A percentile compares a stretch with the other conserved stretches of the same genome.
phyloP scores from a whole-genome alignment of 306 rosid genomes.

The Cotoneaster glaucophyllus region DNA sequence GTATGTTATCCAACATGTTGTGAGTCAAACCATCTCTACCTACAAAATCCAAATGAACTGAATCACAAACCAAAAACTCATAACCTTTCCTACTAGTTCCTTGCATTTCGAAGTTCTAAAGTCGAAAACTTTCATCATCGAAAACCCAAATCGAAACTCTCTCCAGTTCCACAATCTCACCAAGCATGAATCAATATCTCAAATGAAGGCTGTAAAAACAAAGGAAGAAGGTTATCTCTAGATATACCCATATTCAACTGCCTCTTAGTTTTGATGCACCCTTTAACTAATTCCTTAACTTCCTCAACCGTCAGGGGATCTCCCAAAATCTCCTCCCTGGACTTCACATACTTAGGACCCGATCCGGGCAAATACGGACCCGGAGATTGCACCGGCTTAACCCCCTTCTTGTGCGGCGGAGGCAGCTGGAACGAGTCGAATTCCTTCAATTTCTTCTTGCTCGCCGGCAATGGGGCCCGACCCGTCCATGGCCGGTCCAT shows the following conservation, averaged over 20 bases:
- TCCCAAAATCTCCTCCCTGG: constrained; percentile 77
- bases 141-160: background rate
- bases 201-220: background rate
- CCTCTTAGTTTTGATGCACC: constrained; percentile 42
- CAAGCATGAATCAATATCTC: background rate
- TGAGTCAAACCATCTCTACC: constrained; percentile 99
- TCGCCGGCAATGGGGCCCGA: constrained; percentile 69
- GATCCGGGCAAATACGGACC: constrained; percentile 75
- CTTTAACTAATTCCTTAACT: constrained; percentile 34
- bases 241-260: constrained; percentile 61
- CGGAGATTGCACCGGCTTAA: constrained; percentile 78
- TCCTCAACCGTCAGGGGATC: constrained; percentile 70
- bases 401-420: constrained; percentile 77
- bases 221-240: background rate
- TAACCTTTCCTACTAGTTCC: background rate
- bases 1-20: constrained; percentile 97
- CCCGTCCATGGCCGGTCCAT: constrained; percentile 84
- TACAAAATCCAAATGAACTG: constrained; percentile 19
- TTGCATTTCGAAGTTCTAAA: background rate
- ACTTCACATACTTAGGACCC: constrained; percentile 48
- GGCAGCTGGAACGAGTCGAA: constrained; percentile 80
- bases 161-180: background rate
- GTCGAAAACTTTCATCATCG: background rate
- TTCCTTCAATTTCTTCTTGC: constrained; percentile 68
- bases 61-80: background rate